phyloP scores from a whole-genome alignment of 2,329 filamentous ascomycete species.

The Epichloe sylvatica region DNA sequence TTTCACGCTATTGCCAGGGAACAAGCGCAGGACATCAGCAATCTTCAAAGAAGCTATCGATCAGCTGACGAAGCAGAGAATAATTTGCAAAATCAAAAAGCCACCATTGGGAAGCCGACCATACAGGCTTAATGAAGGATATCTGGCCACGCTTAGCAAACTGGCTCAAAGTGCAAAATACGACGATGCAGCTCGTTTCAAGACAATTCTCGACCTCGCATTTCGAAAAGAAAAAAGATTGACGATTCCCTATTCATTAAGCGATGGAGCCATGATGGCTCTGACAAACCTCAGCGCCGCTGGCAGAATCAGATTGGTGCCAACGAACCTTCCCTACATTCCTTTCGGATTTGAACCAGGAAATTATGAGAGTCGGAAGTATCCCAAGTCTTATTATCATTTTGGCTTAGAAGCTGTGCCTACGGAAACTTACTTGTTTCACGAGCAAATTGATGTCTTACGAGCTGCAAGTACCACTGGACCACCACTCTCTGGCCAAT shows the following conservation, averaged over 20 bases:
- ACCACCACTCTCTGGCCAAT: slow-evolving; percentile 28
- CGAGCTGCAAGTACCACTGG: slow-evolving; percentile 20
- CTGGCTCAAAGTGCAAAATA: slow-evolving; percentile 40
- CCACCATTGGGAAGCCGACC: slow-evolving; percentile 44
- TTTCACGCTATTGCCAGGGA: slow-evolving; percentile 29
- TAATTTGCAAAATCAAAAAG: slow-evolving; percentile 47
- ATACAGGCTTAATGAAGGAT: slow-evolving; percentile 48
- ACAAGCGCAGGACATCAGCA: slow-evolving; percentile 25
- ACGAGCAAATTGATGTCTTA: slow-evolving; percentile 34
- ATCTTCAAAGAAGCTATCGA: slow-evolving; percentile 35
- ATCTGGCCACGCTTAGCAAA: slow-evolving; percentile 43
- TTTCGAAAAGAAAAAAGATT: slow-evolving; percentile 33
- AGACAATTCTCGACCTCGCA: slow-evolving; percentile 41
- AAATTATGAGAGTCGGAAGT: slow-evolving; percentile 56
- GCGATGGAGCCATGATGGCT: slow-evolving; percentile 53
- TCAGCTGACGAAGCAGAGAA: slow-evolving; percentile 32
- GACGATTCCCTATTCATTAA: slow-evolving; percentile 40
- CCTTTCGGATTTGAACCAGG: slow-evolving; percentile 58
- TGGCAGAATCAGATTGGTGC: slow-evolving; percentile 39
- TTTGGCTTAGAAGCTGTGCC: slow-evolving; percentile 49
- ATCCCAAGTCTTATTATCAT: slow-evolving; percentile 50
- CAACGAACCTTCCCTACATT: slow-evolving; percentile 43
- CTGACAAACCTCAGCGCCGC: slow-evolving; percentile 50
- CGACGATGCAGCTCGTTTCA: slow-evolving; percentile 44
- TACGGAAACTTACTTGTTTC: slow-evolving; percentile 48